Evolutionary conservation across 2,329 filamentous ascomycete genomes (phyloP).

Genomic region (Fusarium sp.): DNA sequence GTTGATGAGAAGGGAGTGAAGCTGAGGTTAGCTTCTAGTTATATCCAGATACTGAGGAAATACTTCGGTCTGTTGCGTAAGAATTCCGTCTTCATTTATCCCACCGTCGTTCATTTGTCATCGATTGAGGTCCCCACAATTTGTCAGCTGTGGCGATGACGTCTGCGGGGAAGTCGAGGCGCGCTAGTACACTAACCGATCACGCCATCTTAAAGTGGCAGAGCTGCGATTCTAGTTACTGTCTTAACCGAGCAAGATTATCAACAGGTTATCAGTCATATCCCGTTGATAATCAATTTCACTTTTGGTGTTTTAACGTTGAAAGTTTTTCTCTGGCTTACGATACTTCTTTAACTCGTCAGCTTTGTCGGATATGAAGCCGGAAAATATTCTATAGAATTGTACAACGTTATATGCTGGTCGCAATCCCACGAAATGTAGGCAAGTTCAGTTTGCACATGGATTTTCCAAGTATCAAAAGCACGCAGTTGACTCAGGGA

Average conservation of each 20-base stretch:
- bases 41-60: not conserved
- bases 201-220: accelerated
- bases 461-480: too few species aligned
- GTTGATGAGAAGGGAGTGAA: not conserved
- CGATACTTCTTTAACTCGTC: too few species aligned
- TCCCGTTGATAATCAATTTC: not conserved
- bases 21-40: not conserved
- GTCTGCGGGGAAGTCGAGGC: slow-evolving; percentile 11
- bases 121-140: slow-evolving; percentile 7
- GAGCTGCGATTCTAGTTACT: not conserved
- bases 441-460: too few species aligned
- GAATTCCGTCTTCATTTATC: slow-evolving; percentile 18
- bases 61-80: slow-evolving; percentile 21
- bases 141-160: slow-evolving; percentile 31
- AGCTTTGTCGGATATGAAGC: too few species aligned
- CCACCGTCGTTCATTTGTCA: slow-evolving; percentile 30
- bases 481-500: too few species aligned
- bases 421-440: too few species aligned
- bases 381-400: too few species aligned
- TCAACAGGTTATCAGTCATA: not conserved
- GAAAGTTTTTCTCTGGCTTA: not conserved
- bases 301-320: not conserved
- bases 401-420: too few species aligned
- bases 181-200: slow-evolving; percentile 15
- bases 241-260: not conserved